Percentiles rank a stretch among this genome's conserved stretches.
These are phyloP conservation scores for Cladosporium sp. DNA, from an alignment of 2,329 filamentous ascomycete species.

Conservation along the genomic window DNA sequence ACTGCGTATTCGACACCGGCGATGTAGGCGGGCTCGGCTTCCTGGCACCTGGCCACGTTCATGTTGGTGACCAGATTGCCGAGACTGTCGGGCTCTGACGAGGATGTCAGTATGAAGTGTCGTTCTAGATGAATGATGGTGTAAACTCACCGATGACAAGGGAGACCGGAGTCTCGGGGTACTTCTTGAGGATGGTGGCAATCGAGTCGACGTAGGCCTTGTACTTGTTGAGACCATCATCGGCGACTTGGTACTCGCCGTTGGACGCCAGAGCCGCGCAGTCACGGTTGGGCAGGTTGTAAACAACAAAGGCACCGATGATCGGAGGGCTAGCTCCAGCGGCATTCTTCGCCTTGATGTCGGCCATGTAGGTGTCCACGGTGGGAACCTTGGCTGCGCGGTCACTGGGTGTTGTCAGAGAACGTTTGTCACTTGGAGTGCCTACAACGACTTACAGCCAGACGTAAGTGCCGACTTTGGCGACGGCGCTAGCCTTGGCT, in stretches of 20 bases:
- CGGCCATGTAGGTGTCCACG: conserved; percentile 45
- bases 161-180: conserved; percentile 50
- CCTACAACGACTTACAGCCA: conserved; percentile 44
- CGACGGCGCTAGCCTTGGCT: conserved; percentile 46
- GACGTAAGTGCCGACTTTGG: conserved; percentile 48
- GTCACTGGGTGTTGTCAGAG: conserved; percentile 32
- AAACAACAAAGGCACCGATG: conserved; percentile 55
- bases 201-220: conserved; percentile 55
- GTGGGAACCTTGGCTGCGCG: conserved; percentile 46
- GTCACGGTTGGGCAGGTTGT: conserved; percentile 61
- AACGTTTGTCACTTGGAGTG: conserved; percentile 3
- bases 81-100: conserved; percentile 58
- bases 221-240: conserved; percentile 49
- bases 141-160: conserved; percentile 45
- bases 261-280: conserved; percentile 61
- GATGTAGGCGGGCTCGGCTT: conserved; percentile 52
- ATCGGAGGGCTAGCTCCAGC: conserved; percentile 45
- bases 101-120: conserved; percentile 14
- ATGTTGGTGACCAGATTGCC: conserved; percentile 61
- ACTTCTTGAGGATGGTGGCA: conserved; percentile 47
- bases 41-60: conserved; percentile 50
- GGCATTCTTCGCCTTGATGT: conserved; percentile 46
- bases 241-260: conserved; percentile 55
- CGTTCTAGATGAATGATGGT: neutral
- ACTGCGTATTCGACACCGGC: conserved; percentile 55